A percentile compares a stretch with the other conserved stretches of the same genome.
Evolutionary conservation across 768 basidiomycete species (phyloP).

Genomic region (Mrakia blollopis): DNA sequence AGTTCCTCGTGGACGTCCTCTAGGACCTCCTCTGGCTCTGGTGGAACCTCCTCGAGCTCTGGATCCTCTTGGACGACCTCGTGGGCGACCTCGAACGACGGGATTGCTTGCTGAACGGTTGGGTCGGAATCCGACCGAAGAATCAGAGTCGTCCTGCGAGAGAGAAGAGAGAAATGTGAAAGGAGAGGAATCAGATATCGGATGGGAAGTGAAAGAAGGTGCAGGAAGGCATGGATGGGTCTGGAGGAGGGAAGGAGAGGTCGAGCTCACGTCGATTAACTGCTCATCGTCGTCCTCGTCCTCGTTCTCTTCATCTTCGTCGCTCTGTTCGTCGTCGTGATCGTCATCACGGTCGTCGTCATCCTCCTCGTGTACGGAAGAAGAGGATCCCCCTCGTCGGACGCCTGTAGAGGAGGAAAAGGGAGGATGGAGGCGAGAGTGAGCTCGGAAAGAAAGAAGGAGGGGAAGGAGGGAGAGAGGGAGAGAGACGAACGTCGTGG

Average conservation of each 20-base stretch:
- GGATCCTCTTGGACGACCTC: conserved; percentile 20
- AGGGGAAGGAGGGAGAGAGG: background rate
- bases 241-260: background rate
- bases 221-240: background rate
- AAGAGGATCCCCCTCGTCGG: background rate
- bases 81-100: conserved; percentile 28
- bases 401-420: background rate
- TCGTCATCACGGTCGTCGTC: conserved; percentile 15
- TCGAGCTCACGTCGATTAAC: background rate
- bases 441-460: background rate
- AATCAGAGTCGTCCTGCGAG: conserved; percentile 11
- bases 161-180: background rate
- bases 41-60: conserved; percentile 27
- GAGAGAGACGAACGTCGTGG: background rate
- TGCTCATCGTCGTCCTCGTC: conserved; percentile 35
- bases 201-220: background rate
- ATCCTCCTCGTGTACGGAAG: background rate
- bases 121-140: conserved; percentile 30
- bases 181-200: background rate
- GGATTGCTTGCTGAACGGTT: conserved; percentile 27
- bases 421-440: background rate
- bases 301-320: conserved; percentile 28
- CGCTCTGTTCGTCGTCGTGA: conserved; percentile 28
- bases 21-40: conserved; percentile 34
- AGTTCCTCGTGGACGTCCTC: conserved; percentile 20